phyloP scores from a whole-genome alignment of 1,284 basidiomycete genomes.

The Ceratobasidium papillatum region DNA sequence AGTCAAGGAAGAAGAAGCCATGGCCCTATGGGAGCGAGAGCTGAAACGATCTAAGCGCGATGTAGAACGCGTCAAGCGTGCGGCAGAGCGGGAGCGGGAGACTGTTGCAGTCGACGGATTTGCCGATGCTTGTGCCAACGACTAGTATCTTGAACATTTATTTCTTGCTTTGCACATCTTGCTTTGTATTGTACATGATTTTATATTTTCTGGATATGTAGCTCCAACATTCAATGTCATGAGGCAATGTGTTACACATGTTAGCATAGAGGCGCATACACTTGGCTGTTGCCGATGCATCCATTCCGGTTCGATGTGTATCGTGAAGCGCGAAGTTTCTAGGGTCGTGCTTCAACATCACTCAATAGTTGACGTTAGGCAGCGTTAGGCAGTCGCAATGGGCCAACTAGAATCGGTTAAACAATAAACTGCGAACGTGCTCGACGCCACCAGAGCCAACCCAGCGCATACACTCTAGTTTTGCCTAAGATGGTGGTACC shows the following conservation, averaged over 20 bases:
- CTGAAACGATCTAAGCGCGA: constrained; percentile 64
- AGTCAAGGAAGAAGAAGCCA: constrained; percentile 71
- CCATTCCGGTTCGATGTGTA: too few species aligned
- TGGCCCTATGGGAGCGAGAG: constrained; percentile 73
- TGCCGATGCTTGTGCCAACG: constrained; percentile 37
- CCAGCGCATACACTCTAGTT: too few species aligned
- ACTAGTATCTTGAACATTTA: constrained; percentile 21
- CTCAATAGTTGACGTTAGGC: too few species aligned
- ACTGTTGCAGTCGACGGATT: constrained; percentile 24
- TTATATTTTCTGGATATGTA: background rate
- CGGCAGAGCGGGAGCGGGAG: constrained; percentile 30
- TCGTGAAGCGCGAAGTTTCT: too few species aligned
- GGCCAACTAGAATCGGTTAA: too few species aligned
- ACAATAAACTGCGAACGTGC: too few species aligned
- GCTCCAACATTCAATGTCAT: background rate
- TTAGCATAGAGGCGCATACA: background rate
- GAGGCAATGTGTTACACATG: background rate
- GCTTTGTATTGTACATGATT: constrained; percentile 6
- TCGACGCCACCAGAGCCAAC: too few species aligned
- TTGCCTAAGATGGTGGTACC: too few species aligned
- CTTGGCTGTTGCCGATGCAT: background rate
- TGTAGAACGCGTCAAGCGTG: constrained; percentile 40
- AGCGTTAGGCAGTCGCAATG: too few species aligned
- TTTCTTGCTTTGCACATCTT: constrained; percentile 13
- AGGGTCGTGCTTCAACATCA: too few species aligned